phyloP scores from a whole-genome alignment of 768 basidiomycete genomes.

The Termitomyces sp. region DNA sequence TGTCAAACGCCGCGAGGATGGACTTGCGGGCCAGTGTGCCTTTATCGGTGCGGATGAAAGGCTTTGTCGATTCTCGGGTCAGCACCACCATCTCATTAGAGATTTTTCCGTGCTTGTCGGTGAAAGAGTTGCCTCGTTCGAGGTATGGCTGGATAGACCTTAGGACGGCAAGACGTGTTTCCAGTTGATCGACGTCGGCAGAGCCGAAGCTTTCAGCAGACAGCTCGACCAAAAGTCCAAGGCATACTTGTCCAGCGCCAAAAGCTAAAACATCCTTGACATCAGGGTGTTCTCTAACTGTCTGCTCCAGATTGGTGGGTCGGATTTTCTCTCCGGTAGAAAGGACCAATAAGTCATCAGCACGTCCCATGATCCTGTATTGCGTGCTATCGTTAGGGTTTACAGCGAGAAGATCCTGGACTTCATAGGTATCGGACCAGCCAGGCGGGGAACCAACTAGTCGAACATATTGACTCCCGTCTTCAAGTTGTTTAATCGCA shows the following conservation, averaged over 20 bases:
- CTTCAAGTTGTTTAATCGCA: constrained; percentile 19
- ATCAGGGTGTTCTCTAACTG: constrained; percentile 27
- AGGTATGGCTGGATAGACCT: constrained; percentile 23
- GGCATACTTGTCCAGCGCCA: constrained; percentile 26
- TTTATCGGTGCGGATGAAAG: constrained; percentile 30
- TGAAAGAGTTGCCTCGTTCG: constrained; percentile 27
- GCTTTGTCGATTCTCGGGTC: constrained; percentile 23
- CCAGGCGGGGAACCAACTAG: constrained; percentile 27
- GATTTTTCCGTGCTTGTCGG: constrained; percentile 32
- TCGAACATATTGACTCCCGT: constrained; percentile 19
- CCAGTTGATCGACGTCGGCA: constrained; percentile 12
- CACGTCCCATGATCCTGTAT: constrained; percentile 30
- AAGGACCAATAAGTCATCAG: constrained; percentile 36
- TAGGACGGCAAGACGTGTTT: constrained; percentile 14
- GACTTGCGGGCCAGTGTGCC: constrained; percentile 29
- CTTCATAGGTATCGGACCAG: constrained; percentile 25
- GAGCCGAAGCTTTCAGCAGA: constrained; percentile 7
- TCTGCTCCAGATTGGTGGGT: constrained; percentile 25
- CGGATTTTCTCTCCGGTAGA: constrained; percentile 37
- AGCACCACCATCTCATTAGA: constrained; percentile 32
- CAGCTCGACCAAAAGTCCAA: constrained; percentile 33
- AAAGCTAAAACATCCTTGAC: constrained; percentile 33
- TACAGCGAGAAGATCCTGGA: constrained; percentile 31
- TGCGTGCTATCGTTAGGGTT: constrained; percentile 26
- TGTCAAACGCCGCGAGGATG: constrained; percentile 24